Evolutionary conservation across 305 asterid genomes (phyloP), one percentile per base, ranked within the genome.

Genomic region (Fraxinus paxiana): DNA sequence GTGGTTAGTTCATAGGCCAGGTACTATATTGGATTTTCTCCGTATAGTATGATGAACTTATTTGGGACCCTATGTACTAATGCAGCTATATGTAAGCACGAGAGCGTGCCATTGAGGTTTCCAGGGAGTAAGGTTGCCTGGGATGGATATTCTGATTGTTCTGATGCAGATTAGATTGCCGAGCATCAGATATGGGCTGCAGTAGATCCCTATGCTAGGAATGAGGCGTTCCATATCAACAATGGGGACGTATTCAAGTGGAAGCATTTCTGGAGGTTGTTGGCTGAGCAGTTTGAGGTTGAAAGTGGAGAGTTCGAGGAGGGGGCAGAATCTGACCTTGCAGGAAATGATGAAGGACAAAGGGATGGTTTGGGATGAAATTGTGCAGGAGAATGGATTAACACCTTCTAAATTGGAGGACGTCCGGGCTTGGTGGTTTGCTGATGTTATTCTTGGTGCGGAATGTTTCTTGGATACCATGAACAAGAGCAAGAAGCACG

Each of bases 101-200:
- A 76, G 46, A 46, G 71, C 3, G 5, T n/a, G 30, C 79, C 70
- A 18, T 41, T 83, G 54, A 79, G 54, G 24, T 83, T 67, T n/a
- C 86, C 83, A 0, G 83, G 81, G 8, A 48, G 75, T 7, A 76
- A 20, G 61, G 35, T n/a, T 30, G 26, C 71, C 3, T 83, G 83
- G 86, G 81, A 83, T 2, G 79, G 79, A 8, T 83, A 75, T 4
- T 83, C 48, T 0, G 81, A 83, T n/a, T 33, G 69, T 67, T 76
- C 86, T 0, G 84, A 81, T 28, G 79, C 77, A 0, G 13, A 46
- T 6, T 15, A 75, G 33, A 74, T 81, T 7, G 83, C 86, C 0
- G 79, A 83, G 70, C 83, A 79, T 7, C 75, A 75, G 56, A 83
- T 83, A 12, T 83, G 86, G 86, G 81, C 83, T 2, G 78, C 81